These are phyloP conservation scores for Wickerhamomyces queroliae DNA, from an alignment of 805 yeast genomes.

Conservation along the genomic window DNA sequence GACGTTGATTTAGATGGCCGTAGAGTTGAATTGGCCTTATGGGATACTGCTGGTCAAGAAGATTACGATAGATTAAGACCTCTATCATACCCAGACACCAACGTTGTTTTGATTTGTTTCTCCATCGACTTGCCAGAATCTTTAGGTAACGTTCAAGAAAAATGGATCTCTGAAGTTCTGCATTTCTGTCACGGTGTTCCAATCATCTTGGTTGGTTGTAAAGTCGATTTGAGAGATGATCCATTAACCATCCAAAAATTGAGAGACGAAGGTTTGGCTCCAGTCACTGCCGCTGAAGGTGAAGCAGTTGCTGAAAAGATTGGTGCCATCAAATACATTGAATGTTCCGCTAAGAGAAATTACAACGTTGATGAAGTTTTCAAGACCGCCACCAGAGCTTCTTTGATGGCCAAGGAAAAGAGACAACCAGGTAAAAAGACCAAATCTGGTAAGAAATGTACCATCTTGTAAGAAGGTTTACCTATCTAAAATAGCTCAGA, in stretches of 20 bases:
- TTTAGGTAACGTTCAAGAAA: conserved; percentile 88
- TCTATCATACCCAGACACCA: conserved; percentile 85
- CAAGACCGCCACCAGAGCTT: conserved; percentile 89
- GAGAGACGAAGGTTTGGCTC: conserved; percentile 69
- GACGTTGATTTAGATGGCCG: conserved; percentile 91
- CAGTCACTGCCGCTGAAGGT: conserved; percentile 79
- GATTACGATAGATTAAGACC: conserved; percentile 94
- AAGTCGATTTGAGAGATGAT: conserved; percentile 83
- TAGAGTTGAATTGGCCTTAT: conserved; percentile 86
- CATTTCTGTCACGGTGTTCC: conserved; percentile 95
- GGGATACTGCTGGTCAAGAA: conserved; percentile 99
- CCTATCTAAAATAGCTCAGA: too few relatives aligned
- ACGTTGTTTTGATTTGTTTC: conserved; percentile 88
- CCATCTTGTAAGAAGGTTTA: conserved; percentile 42
- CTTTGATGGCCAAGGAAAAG: conserved; percentile 48
- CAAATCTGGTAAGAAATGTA: conserved; percentile 52
- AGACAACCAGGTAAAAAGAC: conserved; percentile 42
- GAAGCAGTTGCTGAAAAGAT: conserved; percentile 83
- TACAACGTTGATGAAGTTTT: conserved; percentile 91
- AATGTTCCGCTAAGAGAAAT: conserved; percentile 89
- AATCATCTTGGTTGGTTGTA: conserved; percentile 88
- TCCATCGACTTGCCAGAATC: conserved; percentile 90
- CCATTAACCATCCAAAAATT: conserved; percentile 69
- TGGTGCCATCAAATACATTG: conserved; percentile 81
- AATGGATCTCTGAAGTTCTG: conserved; percentile 90